Evolutionary conservation across 257 asterid genomes (phyloP), one percentile per base, ranked within the genome.

Genomic region (Apocynum venetum): DNA sequence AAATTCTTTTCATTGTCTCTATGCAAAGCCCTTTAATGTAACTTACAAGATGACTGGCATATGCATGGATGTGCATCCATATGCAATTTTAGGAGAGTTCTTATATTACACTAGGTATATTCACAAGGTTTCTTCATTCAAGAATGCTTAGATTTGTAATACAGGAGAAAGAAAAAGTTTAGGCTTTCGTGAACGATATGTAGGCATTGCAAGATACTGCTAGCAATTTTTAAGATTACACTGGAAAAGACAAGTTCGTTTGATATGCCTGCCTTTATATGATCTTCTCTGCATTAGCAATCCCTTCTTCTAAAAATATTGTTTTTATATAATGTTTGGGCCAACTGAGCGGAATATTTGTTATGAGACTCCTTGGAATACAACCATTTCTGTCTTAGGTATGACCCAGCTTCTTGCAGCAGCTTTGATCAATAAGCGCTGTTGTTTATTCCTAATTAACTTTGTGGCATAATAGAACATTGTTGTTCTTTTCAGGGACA

Each of bases 401-500:
- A 48, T 70, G 20, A n/a, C 41, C 75, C 53, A 71, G 44, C n/a
- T 71, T 71, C n/a, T 44, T 71, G 61, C 20, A 31, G 11, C 73
- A 63, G 73, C 57, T 64, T 74, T 20, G 36, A 4, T 57, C 36
- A 43, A 31, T 73, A 25, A 70, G 48, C 31, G 14, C 63, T 44
- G 20, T 40, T 81, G 52, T 71, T 36, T 77, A 25, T 49, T 63
- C 46, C 52, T 44, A 72, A 53, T 46, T 72, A 51, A 51, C 35
- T 52, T 48, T 47, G 36, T 10, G 61, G 14, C n/a, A 40, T 69
- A 51, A 69, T 85, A 80, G 74, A 63, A 59, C 36, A 64, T 14
- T 70, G 51, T 12, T 80, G 57, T 75, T 76, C 57, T 72, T 83
- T 77, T 82, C 77, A 76, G 64, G 80, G 77, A 48, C 90, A 92